Evolutionary conservation across 2,329 filamentous ascomycete genomes (phyloP).

Genomic region (Neofusicoccum kwambonambiense): DNA sequence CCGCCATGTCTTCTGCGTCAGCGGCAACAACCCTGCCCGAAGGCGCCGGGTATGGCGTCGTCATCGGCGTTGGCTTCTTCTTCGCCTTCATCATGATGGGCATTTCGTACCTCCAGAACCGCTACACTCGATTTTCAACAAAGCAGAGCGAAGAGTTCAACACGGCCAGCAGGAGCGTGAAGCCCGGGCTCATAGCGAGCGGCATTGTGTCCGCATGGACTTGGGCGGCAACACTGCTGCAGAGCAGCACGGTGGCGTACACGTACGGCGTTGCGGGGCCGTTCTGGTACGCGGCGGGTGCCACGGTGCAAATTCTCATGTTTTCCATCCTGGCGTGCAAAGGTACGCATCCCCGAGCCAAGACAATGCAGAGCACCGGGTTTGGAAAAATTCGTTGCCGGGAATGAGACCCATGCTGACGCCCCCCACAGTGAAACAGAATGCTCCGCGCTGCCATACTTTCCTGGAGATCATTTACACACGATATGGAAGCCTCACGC

Average conservation of each 20-base stretch:
- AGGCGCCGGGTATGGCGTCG: conserved; percentile 31
- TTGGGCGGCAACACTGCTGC: conserved; percentile 32
- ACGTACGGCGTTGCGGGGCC: conserved; percentile 34
- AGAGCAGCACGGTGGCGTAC: conserved; percentile 33
- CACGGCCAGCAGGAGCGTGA: conserved; percentile 53
- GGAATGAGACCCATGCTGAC: neutral
- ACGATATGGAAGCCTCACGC: conserved; percentile 45
- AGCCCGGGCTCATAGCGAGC: conserved; percentile 53
- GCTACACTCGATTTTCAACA: conserved; percentile 22
- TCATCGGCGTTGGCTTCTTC: conserved; percentile 34
- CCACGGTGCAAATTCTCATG: conserved; percentile 45
- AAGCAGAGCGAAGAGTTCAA: conserved; percentile 60
- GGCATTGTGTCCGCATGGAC: conserved; percentile 43
- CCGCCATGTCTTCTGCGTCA: conserved; percentile 1
- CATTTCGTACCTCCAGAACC: conserved; percentile 40
- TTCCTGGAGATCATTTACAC: conserved; percentile 55
- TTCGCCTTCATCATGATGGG: conserved; percentile 36
- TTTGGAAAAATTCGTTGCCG: too few species aligned
- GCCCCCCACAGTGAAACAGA: conserved; percentile 47
- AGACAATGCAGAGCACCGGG: too few species aligned
- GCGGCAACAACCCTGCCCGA: neutral
- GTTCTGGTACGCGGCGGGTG: conserved; percentile 44
- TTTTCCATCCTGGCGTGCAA: conserved; percentile 45
- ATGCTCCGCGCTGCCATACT: conserved; percentile 56
- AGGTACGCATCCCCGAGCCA: conserved; percentile 18